Evolutionary conservation across 2,329 filamentous ascomycete genomes (phyloP), one percentile per base, ranked within the genome.

Genomic region (Ophiostoma angusticollis): DNA sequence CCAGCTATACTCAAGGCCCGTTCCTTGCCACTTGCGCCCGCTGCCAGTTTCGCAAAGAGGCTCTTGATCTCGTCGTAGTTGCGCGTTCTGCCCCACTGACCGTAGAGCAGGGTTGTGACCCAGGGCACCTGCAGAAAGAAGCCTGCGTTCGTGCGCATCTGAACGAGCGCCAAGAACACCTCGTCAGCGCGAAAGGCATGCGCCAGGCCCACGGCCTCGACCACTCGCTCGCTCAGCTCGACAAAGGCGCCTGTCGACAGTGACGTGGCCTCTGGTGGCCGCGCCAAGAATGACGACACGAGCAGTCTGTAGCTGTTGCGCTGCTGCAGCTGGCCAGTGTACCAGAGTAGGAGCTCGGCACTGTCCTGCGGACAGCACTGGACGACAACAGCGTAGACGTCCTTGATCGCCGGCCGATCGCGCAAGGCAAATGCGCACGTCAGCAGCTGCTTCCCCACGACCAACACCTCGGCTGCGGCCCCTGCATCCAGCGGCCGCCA

Each of bases 51-150:
- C 9, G 36, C 23, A 42, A 58, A 60, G 2, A 63, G 41, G 3
- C 37, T 41, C 28, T 49, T 44, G 2, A 49, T 44, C 35, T 47
- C 44, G 5, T 42, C 27, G 4, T 58, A 55, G 24, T 57, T 41
- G 22, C 47, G 22, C 13, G 52, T 38, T 7, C 49, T 50, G 16
- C 35, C 41, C 60, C 61, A 65, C 31, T 61, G 48, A 16, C 54
- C 46, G 18, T 54, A 52, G 12, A 65, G 37, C 2, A 65, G 47
- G 38, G 51, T 54, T 19, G 58, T 55, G 1, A 59, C 50, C 61
- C 62, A 65, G 9, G 49, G 32, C 4, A 55, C 52, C 21, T 48
- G 53, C 31, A 64, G 36, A n/a, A 41, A 41, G 5, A 33, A 43
- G 2, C 23, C 5, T 16, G 13, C 24, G 1, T 24, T 31, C 9